A percentile compares a stretch with the other conserved stretches of the same genome.
Evolutionary conservation across 768 basidiomycete genomes (phyloP).

Genomic region (Mycena haematopus): DNA sequence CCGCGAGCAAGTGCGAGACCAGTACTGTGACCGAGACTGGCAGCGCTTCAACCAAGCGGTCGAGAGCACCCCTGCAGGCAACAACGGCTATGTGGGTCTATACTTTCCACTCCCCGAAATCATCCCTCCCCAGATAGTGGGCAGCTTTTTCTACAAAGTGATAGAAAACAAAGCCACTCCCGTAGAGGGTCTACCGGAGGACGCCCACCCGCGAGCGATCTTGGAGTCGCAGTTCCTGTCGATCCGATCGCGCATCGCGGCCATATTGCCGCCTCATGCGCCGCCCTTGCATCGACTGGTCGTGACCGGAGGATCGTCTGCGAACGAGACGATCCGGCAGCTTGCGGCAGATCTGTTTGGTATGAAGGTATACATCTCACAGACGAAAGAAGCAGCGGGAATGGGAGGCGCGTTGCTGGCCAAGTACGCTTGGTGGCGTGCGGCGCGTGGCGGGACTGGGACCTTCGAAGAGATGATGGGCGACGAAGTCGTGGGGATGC

Average conservation of each 20-base stretch:
- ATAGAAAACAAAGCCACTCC: constrained; percentile 35
- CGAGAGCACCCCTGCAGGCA: constrained; percentile 58
- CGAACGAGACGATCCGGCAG: constrained; percentile 75
- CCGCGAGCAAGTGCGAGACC: constrained; percentile 77
- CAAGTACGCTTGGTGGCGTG: constrained; percentile 73
- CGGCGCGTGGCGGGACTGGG: constrained; percentile 46
- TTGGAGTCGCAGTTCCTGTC: constrained; percentile 87
- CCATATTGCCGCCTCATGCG: constrained; percentile 66
- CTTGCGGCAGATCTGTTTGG: constrained; percentile 81
- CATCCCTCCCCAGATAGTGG: constrained; percentile 78
- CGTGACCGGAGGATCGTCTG: constrained; percentile 79
- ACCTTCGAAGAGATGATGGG: constrained; percentile 71
- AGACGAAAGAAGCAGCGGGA: constrained; percentile 72
- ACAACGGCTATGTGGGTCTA: constrained; percentile 67
- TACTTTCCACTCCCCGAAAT: constrained; percentile 90
- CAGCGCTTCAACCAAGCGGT: constrained; percentile 71
- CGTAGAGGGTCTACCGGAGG: constrained; percentile 47
- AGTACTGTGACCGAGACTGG: constrained; percentile 69
- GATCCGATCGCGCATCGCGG: constrained; percentile 72
- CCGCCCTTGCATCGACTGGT: constrained; percentile 69
- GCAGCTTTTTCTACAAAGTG: constrained; percentile 64
- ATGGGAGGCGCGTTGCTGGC: constrained; percentile 77
- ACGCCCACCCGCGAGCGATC: constrained; percentile 74
- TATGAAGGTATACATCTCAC: constrained; percentile 74
- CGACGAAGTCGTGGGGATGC: constrained; percentile 57